Percentiles rank a stretch among this genome's conserved stretches.
phyloP scores from a whole-genome alignment of 371 early-diverging fungal species.

The Batrachochytrium dendrobatidis region DNA sequence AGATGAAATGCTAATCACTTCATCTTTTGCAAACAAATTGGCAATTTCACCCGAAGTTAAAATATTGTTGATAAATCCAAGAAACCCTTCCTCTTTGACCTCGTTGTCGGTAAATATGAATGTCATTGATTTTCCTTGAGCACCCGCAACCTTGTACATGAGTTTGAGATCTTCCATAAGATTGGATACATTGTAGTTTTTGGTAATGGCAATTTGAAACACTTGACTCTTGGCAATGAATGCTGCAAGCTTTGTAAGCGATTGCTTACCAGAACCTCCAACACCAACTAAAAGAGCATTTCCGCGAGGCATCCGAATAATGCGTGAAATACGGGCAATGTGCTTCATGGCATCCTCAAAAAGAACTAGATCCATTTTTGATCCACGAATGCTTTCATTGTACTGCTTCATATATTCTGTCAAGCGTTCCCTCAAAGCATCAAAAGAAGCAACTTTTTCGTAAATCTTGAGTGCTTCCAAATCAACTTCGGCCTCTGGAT shows the following conservation, averaged over 20 bases:
- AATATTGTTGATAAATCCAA: slow-evolving; percentile 56
- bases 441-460: slow-evolving; percentile 49
- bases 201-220: slow-evolving; percentile 53
- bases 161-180: slow-evolving; percentile 53
- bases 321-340: slow-evolving; percentile 49
- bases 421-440: slow-evolving; percentile 37
- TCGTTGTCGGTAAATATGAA: slow-evolving; percentile 60
- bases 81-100: slow-evolving; percentile 52
- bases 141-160: slow-evolving; percentile 54
- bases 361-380: slow-evolving; percentile 54
- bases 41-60: slow-evolving; percentile 55
- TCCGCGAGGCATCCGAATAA: slow-evolving; percentile 49
- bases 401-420: slow-evolving; percentile 51
- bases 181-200: slow-evolving; percentile 45
- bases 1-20: slow-evolving; percentile 42
- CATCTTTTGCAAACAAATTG: slow-evolving; percentile 54
- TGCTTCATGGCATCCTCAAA: slow-evolving; percentile 60
- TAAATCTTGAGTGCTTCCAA: slow-evolving; percentile 49
- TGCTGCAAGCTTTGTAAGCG: slow-evolving; percentile 48
- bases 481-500: slow-evolving; percentile 51
- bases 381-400: slow-evolving; percentile 50
- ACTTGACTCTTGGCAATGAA: slow-evolving; percentile 52
- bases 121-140: slow-evolving; percentile 43
- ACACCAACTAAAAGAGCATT: slow-evolving; percentile 55
- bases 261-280: slow-evolving; percentile 57